phyloP scores from a whole-genome alignment of 202 grass and related monocot genomes.

The Eragrostis tef region DNA sequence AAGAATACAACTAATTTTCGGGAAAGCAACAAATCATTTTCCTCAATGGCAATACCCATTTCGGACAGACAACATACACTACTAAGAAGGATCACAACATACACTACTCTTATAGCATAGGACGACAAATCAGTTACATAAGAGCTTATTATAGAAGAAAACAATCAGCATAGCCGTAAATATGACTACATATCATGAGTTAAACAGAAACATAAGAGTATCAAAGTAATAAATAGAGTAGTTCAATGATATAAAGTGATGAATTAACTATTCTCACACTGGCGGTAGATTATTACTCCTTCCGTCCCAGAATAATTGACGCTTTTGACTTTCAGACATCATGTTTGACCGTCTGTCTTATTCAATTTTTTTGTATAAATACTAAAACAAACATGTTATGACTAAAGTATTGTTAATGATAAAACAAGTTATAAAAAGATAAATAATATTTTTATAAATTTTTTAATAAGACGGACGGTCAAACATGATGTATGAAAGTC shows the following conservation, averaged over 20 bases:
- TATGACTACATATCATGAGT: not conserved
- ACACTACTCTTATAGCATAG: not conserved
- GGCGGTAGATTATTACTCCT: not conserved
- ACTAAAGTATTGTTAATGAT: too few species aligned
- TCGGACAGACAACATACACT: not conserved
- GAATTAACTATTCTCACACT: not conserved
- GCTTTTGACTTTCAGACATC: too few species aligned
- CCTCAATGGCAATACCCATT: conserved; percentile 1
- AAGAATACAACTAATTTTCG: not conserved
- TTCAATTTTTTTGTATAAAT: too few species aligned
- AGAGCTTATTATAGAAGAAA: not conserved
- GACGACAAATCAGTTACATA: not conserved
- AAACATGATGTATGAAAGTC: too few species aligned
- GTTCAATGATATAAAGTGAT: not conserved
- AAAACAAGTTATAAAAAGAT: too few species aligned
- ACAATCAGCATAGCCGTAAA: not conserved
- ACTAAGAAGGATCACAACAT: not conserved
- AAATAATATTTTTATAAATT: too few species aligned
- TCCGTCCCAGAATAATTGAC: too few species aligned
- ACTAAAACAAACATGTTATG: too few species aligned
- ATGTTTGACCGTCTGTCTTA: too few species aligned
- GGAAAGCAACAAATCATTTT: not conserved
- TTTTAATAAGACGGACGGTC: too few species aligned
- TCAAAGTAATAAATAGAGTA: not conserved
- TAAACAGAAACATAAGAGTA: not conserved